phyloP scores from a whole-genome alignment of 805 yeast species.

The Spathaspora hagerdaliae region DNA sequence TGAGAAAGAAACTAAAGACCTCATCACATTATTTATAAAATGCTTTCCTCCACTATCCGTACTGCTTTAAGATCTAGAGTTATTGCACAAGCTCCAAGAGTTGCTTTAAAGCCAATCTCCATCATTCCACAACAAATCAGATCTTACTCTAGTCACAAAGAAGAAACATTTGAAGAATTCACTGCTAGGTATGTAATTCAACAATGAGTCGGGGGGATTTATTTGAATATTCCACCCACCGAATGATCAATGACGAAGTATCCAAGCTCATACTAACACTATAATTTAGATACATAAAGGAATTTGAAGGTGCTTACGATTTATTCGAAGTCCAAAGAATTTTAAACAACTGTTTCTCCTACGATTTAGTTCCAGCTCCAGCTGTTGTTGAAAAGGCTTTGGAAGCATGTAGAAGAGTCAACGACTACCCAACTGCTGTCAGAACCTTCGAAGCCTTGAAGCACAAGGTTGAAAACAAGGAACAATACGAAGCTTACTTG shows the following conservation, averaged over 20 bases:
- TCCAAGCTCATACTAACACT: slow-evolving; percentile 17
- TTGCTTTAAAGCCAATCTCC: slow-evolving; percentile 17
- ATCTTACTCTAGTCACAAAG: slow-evolving; percentile 79
- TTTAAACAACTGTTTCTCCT: slow-evolving; percentile 95
- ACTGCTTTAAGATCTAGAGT: slow-evolving; percentile 37
- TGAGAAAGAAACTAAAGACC: no score
- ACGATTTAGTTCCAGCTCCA: slow-evolving; percentile 98
- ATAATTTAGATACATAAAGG: slow-evolving; percentile 76
- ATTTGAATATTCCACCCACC: background rate
- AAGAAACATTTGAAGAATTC: slow-evolving; percentile 93
- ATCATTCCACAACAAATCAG: slow-evolving; percentile 37
- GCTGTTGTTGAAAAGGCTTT: slow-evolving; percentile 92
- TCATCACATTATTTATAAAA: slow-evolving; percentile 9
- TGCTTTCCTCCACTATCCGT: slow-evolving; percentile 41
- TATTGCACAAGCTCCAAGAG: slow-evolving; percentile 24
- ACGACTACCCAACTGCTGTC: slow-evolving; percentile 97
- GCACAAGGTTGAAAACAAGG: slow-evolving; percentile 91
- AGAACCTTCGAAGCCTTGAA: slow-evolving; percentile 97
- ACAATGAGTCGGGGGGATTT: no score
- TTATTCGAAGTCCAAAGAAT: slow-evolving; percentile 67
- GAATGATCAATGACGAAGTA: background rate
- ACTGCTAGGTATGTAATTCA: slow-evolving; percentile 57
- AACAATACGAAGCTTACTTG: slow-evolving; percentile 93
- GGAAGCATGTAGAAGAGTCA: slow-evolving; percentile 97
- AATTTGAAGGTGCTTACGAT: slow-evolving; percentile 65